Base-by-base conservation (phyloP, 768 basidiomycete species). In the Auricularia auricula-judae region DNA sequence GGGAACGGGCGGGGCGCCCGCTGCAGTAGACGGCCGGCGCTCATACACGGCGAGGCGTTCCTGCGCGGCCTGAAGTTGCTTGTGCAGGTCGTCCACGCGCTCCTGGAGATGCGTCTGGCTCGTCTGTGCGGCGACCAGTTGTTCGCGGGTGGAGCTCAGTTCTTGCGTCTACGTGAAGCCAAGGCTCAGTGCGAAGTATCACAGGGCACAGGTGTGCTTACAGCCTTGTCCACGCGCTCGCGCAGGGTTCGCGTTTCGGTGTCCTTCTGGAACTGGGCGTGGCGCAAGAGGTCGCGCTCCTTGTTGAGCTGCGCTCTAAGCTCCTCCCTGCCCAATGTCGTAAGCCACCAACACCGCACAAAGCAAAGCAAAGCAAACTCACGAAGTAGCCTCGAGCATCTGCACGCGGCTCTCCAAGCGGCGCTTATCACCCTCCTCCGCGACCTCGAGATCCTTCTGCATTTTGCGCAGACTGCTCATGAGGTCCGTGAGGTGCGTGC, bases 31-130 rank as follows among this genome's bases (percentile, higher is more conserved):
- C 5, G 80, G 72, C 61, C 89, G 80, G 43, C 90, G 84, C 71
- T 94, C 92, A 69, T 92, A 95, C 2, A 94, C 89, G 1, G 91
- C 80, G 34, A 94, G 81, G 74, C 93, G 94, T 78, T 93, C 92
- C 58, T 86, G 83, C 64, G 86, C 86, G 36, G 89, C 89, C 67
- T 89, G 85, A 4, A 91, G 73, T 66, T 89, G 86, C 39, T 76
- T 79, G 21, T 74, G 74, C 36, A 91, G 75, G 47, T 86, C 84
- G 21, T 82, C 82, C 4, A 86, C 79, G 34, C 87, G 85, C 67
- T 88, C 84, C 72, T 91, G 86, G 4, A 92, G 80, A 70, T 92
- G 88, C 44, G 80, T 86, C 74, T 86, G 88, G 78, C 85, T 90
- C 0, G 87, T 89, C 71, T 92, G 86, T 2, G 89, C 88, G 16